Evolutionary conservation across 495 filamentous ascomycete genomes (phyloP), one percentile per base, ranked within the genome.

Genomic region (Cairneyella variabilis): DNA sequence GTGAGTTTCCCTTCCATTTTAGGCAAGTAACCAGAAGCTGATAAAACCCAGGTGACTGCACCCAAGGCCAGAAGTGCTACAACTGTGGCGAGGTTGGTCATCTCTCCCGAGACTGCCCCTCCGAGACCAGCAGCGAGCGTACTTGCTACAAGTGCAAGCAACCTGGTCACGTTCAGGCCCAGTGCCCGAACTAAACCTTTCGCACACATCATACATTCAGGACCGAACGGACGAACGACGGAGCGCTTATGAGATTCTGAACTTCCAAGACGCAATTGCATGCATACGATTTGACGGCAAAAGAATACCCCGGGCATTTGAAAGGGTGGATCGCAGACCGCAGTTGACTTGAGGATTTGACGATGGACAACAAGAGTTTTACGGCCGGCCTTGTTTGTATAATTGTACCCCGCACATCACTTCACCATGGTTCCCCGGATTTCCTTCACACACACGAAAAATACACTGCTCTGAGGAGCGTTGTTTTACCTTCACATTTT

Each of bases 141-240:
- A 90, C 92, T 65, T 98, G 93, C 84, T 98, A 98, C 78, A 93
- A 92, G 75, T 97, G 93, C 89, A 95, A 96, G 81, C 89, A 96
- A 75, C 85, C 91, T 53, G 93, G 93, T 63, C 93, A 98, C 76
- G 83, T 97, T 65, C 93, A 97, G 81, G 80, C 90, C 53, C 79
- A 85, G 59, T 98, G 93, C 59, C 58, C 62, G 17, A 59, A 64
- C 53, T 58, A 59, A 49, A 38, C 26, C 18, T 42, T 21, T 12
- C 20, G 16, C 18, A 1, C 11, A 48, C 34, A 50, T 47, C 22
- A 63, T 53, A 63, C 60, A 56, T 25, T 51, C 43, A 59, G 52
- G 51, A 53, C 42, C 46, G 42, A 37, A 25, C 44, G 25, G 25
- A 53, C 48, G 39, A 25, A 37, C 48, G 43, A 46, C 20, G 23